Evolutionary conservation across 73 alveolate genomes (phyloP).

Genomic region (Paramecium pentaurelia): DNA sequence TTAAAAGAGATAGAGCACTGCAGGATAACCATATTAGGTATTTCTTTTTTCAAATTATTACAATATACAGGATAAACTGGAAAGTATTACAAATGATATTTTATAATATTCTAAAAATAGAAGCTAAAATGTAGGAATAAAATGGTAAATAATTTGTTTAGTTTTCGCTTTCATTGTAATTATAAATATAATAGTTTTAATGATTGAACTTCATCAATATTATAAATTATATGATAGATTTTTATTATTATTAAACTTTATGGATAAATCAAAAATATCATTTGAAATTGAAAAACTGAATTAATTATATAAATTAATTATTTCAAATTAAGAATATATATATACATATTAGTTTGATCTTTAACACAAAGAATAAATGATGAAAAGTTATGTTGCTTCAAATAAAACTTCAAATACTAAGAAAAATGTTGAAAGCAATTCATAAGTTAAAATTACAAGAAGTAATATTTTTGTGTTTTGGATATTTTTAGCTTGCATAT

Average conservation of each 20-base stretch:
- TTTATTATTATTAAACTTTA: background rate
- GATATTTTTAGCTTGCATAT: background rate
- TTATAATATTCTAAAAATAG: background rate
- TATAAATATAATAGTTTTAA: background rate
- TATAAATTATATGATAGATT: background rate
- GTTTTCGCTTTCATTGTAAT: background rate
- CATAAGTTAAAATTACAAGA: background rate
- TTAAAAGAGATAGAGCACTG: background rate
- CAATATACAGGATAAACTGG: background rate
- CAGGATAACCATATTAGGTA: background rate
- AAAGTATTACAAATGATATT: background rate
- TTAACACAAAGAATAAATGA: background rate
- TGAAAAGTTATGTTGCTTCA: background rate
- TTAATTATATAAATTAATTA: background rate
- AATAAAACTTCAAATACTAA: background rate
- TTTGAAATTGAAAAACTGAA: background rate
- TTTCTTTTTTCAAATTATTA: background rate
- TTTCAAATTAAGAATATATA: background rate
- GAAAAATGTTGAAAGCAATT: background rate
- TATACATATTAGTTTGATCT: background rate
- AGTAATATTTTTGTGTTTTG: background rate
- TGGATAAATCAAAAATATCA: background rate
- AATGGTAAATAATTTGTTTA: background rate
- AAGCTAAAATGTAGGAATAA: background rate
- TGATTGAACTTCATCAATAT: background rate